These are phyloP conservation scores for Magnolia sinica DNA, from an alignment of 164 flowering plant species.

Conservation along the genomic window DNA sequence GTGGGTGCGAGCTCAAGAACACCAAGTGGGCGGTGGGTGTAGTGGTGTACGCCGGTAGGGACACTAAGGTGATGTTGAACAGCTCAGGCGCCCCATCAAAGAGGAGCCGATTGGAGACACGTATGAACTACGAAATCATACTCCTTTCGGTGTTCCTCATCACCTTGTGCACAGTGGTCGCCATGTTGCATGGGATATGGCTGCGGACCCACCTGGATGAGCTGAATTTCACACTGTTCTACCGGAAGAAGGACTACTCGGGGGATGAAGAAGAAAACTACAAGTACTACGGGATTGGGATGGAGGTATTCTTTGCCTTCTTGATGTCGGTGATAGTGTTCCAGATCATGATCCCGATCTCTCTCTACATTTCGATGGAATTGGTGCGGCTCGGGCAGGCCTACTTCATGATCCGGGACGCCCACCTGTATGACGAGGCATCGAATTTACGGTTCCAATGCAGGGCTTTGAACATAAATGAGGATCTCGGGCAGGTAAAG, in stretches of 20 bases:
- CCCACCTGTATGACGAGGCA: conserved; percentile 58
- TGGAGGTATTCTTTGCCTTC: conserved; percentile 77
- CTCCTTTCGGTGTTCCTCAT: conserved; percentile 70
- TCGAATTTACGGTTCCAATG: conserved; percentile 87
- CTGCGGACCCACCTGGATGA: conserved; percentile 61
- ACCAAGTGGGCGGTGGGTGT: conserved; percentile 87
- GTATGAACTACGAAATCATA: conserved; percentile 84
- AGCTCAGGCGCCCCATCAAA: conserved; percentile 95
- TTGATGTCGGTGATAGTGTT: conserved; percentile 93
- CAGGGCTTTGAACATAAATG: conserved; percentile 94
- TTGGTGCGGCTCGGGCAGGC: conserved; percentile 97
- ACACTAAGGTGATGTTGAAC: conserved; percentile 97
- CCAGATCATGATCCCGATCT: conserved; percentile 97
- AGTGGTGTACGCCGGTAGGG: conserved; percentile 81
- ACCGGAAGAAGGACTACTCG: conserved; percentile 57
- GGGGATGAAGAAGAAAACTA: conserved; percentile 32
- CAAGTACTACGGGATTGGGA: conserved; percentile 73
- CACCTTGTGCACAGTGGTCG: conserved; percentile 58
- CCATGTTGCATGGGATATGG: conserved; percentile 73
- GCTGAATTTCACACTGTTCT: conserved; percentile 53
- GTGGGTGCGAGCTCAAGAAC: conserved; percentile 96
- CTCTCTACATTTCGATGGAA: conserved; percentile 98
- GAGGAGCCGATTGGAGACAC: conserved; percentile 84
- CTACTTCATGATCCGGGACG: conserved; percentile 84
- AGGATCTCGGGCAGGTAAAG: conserved; percentile 93